Conservation (phyloP, 495 filamentous ascomycete genomes). For the Hypoxylon perforatum region DNA sequence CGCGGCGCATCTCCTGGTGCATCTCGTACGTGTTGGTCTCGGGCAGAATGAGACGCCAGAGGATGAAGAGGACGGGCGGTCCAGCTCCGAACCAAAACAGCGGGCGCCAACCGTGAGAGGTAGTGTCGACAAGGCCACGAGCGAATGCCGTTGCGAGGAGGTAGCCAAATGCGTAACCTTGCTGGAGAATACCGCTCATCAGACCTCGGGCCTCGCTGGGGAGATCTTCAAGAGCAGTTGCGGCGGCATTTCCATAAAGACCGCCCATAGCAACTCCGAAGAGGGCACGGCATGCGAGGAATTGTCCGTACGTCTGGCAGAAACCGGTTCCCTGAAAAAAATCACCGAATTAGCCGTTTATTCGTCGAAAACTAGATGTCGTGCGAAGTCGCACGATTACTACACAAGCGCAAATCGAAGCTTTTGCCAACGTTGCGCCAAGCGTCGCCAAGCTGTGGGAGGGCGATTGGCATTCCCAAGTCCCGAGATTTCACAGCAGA, state of each 20-base stretch:
- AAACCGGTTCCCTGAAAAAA: slow-evolving; percentile 73
- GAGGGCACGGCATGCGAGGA: slow-evolving; percentile 82
- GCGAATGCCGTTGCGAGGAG: slow-evolving; percentile 83
- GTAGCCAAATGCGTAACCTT: slow-evolving; percentile 91
- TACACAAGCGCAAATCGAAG: slow-evolving; percentile 32
- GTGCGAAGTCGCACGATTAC: slow-evolving; percentile 4
- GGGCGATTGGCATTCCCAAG: slow-evolving; percentile 24
- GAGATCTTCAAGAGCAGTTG: slow-evolving; percentile 87
- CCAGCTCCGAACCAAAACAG: slow-evolving; percentile 89
- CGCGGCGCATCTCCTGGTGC: slow-evolving; percentile 68
- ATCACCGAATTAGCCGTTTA: slow-evolving; percentile 27
- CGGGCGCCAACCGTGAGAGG: slow-evolving; percentile 79
- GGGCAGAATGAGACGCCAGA: slow-evolving; percentile 78
- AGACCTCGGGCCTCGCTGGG: slow-evolving; percentile 78
- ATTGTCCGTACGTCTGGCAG: slow-evolving; percentile 78
- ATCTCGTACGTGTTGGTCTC: slow-evolving; percentile 77
- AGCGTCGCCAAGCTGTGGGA: slow-evolving; percentile 43
- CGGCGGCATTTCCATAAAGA: slow-evolving; percentile 87
- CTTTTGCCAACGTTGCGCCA: slow-evolving; percentile 49
- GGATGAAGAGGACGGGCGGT: slow-evolving; percentile 82
- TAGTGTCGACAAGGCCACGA: slow-evolving; percentile 75
- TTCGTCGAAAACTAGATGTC: neutral
- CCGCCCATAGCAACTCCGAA: slow-evolving; percentile 93
- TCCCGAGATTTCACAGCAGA: slow-evolving; percentile 1
- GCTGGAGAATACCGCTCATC: slow-evolving; percentile 83